A percentile compares a stretch with the other conserved stretches of the same genome.
These are phyloP conservation scores for Helichrysum umbraculigerum DNA, from an alignment of 129 eudicot genomes.

Conservation along the genomic window DNA sequence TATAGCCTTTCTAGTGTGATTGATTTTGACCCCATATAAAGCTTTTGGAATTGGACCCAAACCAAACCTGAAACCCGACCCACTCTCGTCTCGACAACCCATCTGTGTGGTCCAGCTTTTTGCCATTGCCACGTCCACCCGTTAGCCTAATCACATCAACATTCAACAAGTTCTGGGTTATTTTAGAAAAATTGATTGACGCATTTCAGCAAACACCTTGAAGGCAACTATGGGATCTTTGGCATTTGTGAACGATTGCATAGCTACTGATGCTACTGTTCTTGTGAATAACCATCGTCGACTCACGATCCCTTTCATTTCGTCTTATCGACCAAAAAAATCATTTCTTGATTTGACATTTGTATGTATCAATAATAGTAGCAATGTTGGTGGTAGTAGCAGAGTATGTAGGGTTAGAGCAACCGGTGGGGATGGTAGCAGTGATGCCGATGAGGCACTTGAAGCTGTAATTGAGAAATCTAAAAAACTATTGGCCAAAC, in stretches of 20 bases:
- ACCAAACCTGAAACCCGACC: neutral
- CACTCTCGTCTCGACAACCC: slow-evolving; percentile 7
- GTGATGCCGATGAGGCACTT: slow-evolving; percentile 56
- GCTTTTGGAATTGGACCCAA: neutral
- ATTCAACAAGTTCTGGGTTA: neutral
- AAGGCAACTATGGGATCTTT: slow-evolving; percentile 63
- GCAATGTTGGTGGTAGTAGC: slow-evolving; percentile 13
- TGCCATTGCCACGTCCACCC: slow-evolving; percentile 30
- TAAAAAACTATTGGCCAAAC: slow-evolving; percentile 71
- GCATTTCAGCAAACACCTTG: slow-evolving; percentile 39
- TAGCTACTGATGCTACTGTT: slow-evolving; percentile 36
- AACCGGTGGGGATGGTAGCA: slow-evolving; percentile 21
- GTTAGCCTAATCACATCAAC: slow-evolving; percentile 25
- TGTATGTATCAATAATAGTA: slow-evolving; percentile 31
- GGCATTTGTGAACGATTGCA: slow-evolving; percentile 42
- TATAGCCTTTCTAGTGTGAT: neutral
- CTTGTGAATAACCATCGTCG: slow-evolving; percentile 28
- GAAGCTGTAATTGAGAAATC: slow-evolving; percentile 87
- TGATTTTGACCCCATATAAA: neutral
- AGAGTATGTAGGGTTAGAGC: slow-evolving; percentile 36
- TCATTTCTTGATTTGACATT: slow-evolving; percentile 26
- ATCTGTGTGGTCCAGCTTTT: slow-evolving; percentile 6
- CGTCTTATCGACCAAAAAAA: slow-evolving; percentile 39
- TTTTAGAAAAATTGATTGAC: slow-evolving; percentile 4
- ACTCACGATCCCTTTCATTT: slow-evolving; percentile 39